A percentile compares a stretch with the other conserved stretches of the same genome.
Conservation (phyloP, 164 flowering plant species). For the Magnolia changhungtana region DNA sequence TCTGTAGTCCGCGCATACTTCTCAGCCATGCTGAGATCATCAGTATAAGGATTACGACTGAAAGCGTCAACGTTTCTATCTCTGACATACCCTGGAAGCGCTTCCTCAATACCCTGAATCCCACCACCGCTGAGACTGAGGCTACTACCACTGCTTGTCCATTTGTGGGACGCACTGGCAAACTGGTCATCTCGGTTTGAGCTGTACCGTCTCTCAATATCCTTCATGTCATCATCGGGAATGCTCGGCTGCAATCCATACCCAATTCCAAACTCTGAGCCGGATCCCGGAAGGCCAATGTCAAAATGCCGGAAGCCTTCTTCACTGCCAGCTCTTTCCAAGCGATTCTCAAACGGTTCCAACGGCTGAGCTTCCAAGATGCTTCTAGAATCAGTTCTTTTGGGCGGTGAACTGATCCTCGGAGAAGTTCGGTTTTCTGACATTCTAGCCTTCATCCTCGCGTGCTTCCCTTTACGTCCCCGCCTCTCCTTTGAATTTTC, state of each 20-base stretch:
- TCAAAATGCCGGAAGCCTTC: slow-evolving; percentile 8
- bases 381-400: slow-evolving; percentile 6
- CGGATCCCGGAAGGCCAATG: slow-evolving; percentile 11
- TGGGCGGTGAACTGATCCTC: slow-evolving; percentile 9
- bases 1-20: slow-evolving; percentile 13
- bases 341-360: slow-evolving; percentile 9
- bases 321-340: slow-evolving; percentile 9
- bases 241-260: slow-evolving; percentile 15
- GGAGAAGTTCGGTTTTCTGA: slow-evolving; percentile 7
- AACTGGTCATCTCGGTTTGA: slow-evolving; percentile 13
- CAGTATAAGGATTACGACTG: slow-evolving; percentile 12
- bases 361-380: slow-evolving; percentile 11
- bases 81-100: slow-evolving; percentile 3
- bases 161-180: slow-evolving; percentile 4
- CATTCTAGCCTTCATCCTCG: slow-evolving; percentile 8
- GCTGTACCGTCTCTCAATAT: slow-evolving; percentile 22
- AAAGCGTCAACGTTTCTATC: slow-evolving; percentile 11
- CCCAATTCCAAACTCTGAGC: slow-evolving; percentile 11
- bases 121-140: background rate
- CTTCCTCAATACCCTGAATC: slow-evolving; percentile 4
- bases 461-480: slow-evolving; percentile 12
- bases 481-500: slow-evolving; percentile 14
- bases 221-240: slow-evolving; percentile 20
- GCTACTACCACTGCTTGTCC: slow-evolving; percentile 5
- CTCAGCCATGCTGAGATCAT: background rate